These are phyloP conservation scores for Orbilia ellipsospora DNA, from an alignment of 2,329 filamentous ascomycete genomes.

Conservation along the genomic window DNA sequence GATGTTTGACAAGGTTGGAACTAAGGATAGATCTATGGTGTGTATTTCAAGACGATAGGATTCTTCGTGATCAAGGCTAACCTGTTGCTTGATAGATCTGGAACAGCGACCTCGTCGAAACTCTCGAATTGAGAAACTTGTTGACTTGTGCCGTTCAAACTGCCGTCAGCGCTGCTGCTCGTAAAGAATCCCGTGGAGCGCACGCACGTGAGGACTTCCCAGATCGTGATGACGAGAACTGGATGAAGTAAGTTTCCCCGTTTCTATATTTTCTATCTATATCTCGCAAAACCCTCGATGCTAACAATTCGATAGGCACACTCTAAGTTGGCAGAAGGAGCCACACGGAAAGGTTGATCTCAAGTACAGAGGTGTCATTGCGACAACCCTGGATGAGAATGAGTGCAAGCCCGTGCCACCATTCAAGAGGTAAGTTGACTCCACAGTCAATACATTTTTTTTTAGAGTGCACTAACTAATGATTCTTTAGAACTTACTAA, in stretches of 20 bases:
- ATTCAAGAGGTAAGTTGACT: conserved; percentile 79
- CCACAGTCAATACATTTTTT: background rate
- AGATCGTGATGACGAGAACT: conserved; percentile 92
- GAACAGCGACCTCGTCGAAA: conserved; percentile 98
- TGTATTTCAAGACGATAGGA: background rate
- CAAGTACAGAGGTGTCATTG: conserved; percentile 83
- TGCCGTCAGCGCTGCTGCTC: conserved; percentile 85
- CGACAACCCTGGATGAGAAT: conserved; percentile 86
- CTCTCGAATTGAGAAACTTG: conserved; percentile 92
- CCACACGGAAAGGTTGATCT: conserved; percentile 89
- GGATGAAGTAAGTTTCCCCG: conserved; percentile 72
- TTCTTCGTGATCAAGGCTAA: conserved; percentile 7
- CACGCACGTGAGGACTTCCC: conserved; percentile 97
- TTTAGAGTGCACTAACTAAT: background rate
- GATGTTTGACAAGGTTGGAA: conserved; percentile 83
- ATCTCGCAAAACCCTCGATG: conserved; percentile 38
- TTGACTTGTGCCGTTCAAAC: conserved; percentile 95
- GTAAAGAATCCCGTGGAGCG: conserved; percentile 96
- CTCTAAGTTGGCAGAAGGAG: conserved; percentile 91
- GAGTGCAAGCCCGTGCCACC: conserved; percentile 97
- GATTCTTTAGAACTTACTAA: conserved; percentile 45
- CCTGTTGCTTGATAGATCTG: conserved; percentile 71
- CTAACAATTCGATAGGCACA: conserved; percentile 75
- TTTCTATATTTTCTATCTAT: background rate
- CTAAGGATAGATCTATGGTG: conserved; percentile 94